Base-by-base conservation (phyloP, 352 stramenopile genomes). In the Peronospora destructor region DNA sequence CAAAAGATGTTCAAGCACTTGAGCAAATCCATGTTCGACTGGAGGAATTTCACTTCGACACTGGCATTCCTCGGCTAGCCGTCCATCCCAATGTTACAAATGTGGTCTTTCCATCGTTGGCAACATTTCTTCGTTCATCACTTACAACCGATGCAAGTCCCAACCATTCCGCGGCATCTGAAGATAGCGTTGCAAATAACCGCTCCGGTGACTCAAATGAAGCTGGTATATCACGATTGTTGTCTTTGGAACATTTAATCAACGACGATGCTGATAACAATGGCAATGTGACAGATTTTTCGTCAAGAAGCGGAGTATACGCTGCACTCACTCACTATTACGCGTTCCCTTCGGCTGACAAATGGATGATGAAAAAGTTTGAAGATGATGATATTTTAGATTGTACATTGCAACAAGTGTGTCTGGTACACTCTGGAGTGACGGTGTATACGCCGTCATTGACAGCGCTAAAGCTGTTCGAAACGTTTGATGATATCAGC, bases 371-470 rank as follows among this genome's bases (percentile, higher is more conserved):
- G 32, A 41, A 55, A 16, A 23, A 5, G 6, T 38, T 26, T 41
- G 33, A 13, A 17, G 41, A 52, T 13, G 32, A 45, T 30, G 33
- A 41, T 25, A 44, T 25, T 28, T 14, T 12, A 10, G 50, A 54
- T 26, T 82, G 73, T 41, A 64, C 45, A 8, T 3, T 70, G 2
- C 14, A 54, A 7, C 21, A 16, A 9, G 59, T 56, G 19, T 84
- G 71, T 41, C 33, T 73, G 6, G 50, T 71, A 7, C 66, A 69
- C 14, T 88, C 76, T 10, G 59, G 72, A 19, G 70, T 88, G 19
- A 88, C 76, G 0, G 69, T 88, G 45, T 85, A 74, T 45, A 85
- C 76, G 0, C 76, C 76, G 0, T 47, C 59, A 9, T 44, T 88
- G 30, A 26, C 34, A 36, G 51, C 46, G 2, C 11, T 68, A 10